Base-by-base conservation (phyloP, 768 basidiomycete genomes). In the Flagelloscypha sp. region DNA sequence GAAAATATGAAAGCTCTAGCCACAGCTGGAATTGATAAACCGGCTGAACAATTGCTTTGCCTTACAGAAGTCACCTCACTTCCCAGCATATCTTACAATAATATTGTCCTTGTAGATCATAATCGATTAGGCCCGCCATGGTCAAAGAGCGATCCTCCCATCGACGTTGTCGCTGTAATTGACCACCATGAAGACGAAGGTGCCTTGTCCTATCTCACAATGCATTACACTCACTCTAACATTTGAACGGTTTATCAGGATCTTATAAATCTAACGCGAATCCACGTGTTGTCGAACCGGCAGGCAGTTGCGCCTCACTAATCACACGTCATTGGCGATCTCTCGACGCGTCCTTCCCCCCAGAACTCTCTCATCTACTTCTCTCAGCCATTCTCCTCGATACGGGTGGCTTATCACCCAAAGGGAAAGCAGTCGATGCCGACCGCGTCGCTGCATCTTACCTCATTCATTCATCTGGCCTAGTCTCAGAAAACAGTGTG, bases 151-250 rank as follows among this genome's bases (percentile, higher is more conserved):
- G 66, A 65, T 42, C 56, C 65, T 0, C 50, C 55, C 23, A 58
- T 65, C 0, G 56, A 59, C n/a, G 87, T 98, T 7, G 65, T 73
- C 0, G 79, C 83, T 3, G 65, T 98, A 35, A 61, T 98, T 18
- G 95, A 99, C 54, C 94, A 99, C 51, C 92, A 98, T 50, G 77
- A 68, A 11, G 94, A 99, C 55, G 93, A 98, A 49, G 65, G n/a
- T n/a, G n/a, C n/a, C n/a, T n/a, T n/a, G n/a, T n/a, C n/a, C n/a
- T n/a, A n/a, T n/a, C n/a, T n/a, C n/a, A n/a, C n/a, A n/a, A n/a
- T n/a, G n/a, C n/a, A n/a, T n/a, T n/a, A n/a, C n/a, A n/a, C n/a
- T n/a, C n/a, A n/a, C n/a, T n/a, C n/a, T n/a, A n/a, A n/a, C n/a
- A n/a, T n/a, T n/a, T n/a, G n/a, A n/a, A n/a, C n/a, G n/a, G n/a